Conservation (phyloP, 768 basidiomycete genomes). For the Piloderma croceum region DNA sequence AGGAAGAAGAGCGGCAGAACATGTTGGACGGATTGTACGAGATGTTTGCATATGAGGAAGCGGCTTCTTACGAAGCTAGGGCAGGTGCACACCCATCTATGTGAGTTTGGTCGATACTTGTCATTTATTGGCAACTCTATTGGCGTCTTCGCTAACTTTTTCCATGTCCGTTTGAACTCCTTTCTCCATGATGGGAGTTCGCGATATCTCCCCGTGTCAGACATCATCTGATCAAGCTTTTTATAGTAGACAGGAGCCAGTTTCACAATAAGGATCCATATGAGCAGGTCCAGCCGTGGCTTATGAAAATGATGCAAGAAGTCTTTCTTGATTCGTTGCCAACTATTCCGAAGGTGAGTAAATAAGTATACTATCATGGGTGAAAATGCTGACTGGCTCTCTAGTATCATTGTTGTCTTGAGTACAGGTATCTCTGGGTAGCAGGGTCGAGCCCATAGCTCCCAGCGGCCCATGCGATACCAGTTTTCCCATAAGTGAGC, state of each 20-base stretch:
- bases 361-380: too few relatives aligned
- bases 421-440: too few relatives aligned
- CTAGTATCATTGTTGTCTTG: too few relatives aligned
- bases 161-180: slow-evolving; percentile 12
- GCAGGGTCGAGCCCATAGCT: too few relatives aligned
- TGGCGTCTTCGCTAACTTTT: slow-evolving; percentile 2
- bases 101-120: slow-evolving; percentile 10
- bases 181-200: slow-evolving; percentile 17
- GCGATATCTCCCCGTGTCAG: slow-evolving; percentile 17
- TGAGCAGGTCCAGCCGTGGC: slow-evolving; percentile 27
- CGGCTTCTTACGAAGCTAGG: too few relatives aligned
- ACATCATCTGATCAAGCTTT: slow-evolving; percentile 17
- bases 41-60: too few relatives aligned
- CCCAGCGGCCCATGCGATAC: too few relatives aligned
- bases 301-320: slow-evolving; percentile 29
- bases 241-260: slow-evolving; percentile 24
- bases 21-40: too few relatives aligned
- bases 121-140: slow-evolving; percentile 8
- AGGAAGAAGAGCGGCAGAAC: too few relatives aligned
- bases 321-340: slow-evolving; percentile 32
- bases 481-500: too few relatives aligned
- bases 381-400: too few relatives aligned
- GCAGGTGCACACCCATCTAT: slow-evolving; percentile 18
- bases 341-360: too few relatives aligned
- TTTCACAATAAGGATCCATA: slow-evolving; percentile 27